Base-by-base conservation (phyloP, 257 asterid species). In the Hygrophila difformis region DNA sequence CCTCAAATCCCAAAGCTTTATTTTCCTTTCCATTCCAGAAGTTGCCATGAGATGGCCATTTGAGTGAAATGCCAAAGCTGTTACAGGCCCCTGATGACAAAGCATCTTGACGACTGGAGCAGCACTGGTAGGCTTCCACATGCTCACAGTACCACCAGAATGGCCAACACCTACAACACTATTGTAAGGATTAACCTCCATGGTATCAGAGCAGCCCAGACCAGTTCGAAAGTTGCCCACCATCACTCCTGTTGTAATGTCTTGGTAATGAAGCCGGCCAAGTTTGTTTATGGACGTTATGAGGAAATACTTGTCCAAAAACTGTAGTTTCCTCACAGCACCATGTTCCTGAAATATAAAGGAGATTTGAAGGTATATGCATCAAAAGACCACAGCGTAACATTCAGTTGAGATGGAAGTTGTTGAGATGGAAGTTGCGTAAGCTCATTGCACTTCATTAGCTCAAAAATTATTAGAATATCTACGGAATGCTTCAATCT, bases 31-130 rank as follows among this genome's bases (percentile, higher is more conserved):
- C 84, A 75, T 77, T 37, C 98, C 98, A 12, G 96, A 61, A 1
- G 98, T 85, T 26, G 93, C 98, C 93, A 85, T 77, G 49, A 82
- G 77, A 69, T 89, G 79, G 55, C 98, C 98, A 6, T 86, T 80
- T 9, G 79, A 37, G 68, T 91, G 96, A 64, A 86, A 91, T 9
- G 96, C 86, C 59, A 91, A 34, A 54, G 96, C 88, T 2, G 81
- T 82, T 22, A 91, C 62, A 4, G 95, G 84, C 43, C 96, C 99
- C 3, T 57, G 56, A 49, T 91, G 99, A 59, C 99, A 91, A 23
- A 80, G 76, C 94, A 91, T 86, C 70, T 82, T 78, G 57, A 86
- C 92, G n/a, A 86, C 78, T 5, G 95, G 94, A 31, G 79, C 79
- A 19, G 92, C 73, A 31, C 69, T 70, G 19, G 95, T 82, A 40